Evolutionary conservation across 129 eudicot species (phyloP).

Genomic region (Heracleum sosnowskyi): DNA sequence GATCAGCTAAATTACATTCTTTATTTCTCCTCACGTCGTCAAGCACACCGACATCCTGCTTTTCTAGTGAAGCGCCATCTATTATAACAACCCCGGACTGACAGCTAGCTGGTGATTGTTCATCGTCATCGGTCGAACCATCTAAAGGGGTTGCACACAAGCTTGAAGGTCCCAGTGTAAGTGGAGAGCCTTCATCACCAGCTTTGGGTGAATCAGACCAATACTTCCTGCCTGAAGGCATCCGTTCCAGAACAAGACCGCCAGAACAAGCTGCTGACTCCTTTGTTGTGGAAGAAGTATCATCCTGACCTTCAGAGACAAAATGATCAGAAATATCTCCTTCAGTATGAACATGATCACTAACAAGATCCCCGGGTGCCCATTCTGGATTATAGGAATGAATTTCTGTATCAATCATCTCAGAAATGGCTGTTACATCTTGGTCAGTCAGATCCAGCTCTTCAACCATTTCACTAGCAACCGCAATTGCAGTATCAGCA

Average conservation of each 20-base stretch:
- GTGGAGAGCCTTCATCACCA: slow-evolving; percentile 42
- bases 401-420: slow-evolving; percentile 84
- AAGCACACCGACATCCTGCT: not conserved
- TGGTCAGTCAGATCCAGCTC: slow-evolving; percentile 86
- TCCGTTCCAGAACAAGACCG: slow-evolving; percentile 45
- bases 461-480: slow-evolving; percentile 98
- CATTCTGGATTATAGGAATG: slow-evolving; percentile 80
- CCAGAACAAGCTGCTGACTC: slow-evolving; percentile 29
- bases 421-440: slow-evolving; percentile 77
- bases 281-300: slow-evolving; percentile 32
- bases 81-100: slow-evolving; percentile 15
- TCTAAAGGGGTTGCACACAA: slow-evolving; percentile 24
- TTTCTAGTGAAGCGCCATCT: slow-evolving; percentile 14
- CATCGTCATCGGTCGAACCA: slow-evolving; percentile 28
- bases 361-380: slow-evolving; percentile 53
- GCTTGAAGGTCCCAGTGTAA: slow-evolving; percentile 36
- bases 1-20: not conserved
- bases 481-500: slow-evolving; percentile 77
- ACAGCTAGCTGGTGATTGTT: slow-evolving; percentile 20
- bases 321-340: slow-evolving; percentile 23
- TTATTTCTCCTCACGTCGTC: not conserved
- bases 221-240: slow-evolving; percentile 74
- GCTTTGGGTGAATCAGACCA: slow-evolving; percentile 77
- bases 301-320: slow-evolving; percentile 33
- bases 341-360: slow-evolving; percentile 35